phyloP scores from a whole-genome alignment of 148 eudicot genomes.

The Euryodendron excelsum region DNA sequence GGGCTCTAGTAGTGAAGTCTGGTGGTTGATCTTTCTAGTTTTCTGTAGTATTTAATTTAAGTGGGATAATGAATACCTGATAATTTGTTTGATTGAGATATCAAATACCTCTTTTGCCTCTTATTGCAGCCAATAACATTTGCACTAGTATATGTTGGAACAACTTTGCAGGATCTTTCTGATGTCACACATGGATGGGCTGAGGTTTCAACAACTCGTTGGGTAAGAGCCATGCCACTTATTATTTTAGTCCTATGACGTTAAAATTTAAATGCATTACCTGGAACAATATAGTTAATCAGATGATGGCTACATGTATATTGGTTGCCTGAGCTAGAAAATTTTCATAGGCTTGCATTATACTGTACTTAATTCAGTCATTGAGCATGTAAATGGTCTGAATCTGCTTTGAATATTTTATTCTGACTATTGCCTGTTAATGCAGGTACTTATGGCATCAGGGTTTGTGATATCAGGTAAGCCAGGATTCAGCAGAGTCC shows the following conservation, averaged over 20 bases:
- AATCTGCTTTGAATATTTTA: not conserved
- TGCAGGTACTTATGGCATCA: slow-evolving; percentile 61
- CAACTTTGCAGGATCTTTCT: slow-evolving; percentile 89
- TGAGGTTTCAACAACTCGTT: slow-evolving; percentile 66
- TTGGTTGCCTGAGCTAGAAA: not conserved
- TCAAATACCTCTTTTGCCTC: slow-evolving; percentile 12
- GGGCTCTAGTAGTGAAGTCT: not conserved
- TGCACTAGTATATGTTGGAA: slow-evolving; percentile 84
- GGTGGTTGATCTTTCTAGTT: not conserved
- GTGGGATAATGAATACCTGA: not conserved
- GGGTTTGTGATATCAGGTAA: slow-evolving; percentile 77
- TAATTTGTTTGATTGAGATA: slow-evolving; percentile 1
- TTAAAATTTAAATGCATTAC: not conserved
- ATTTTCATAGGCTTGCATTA: not conserved
- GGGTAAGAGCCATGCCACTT: slow-evolving; percentile 52
- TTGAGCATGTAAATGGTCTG: not conserved
- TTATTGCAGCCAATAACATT: slow-evolving; percentile 82
- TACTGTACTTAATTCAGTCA: not conserved
- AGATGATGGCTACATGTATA: not conserved
- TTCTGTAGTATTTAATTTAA: not conserved
- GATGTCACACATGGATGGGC: slow-evolving; percentile 94
- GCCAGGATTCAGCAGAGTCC: not conserved
- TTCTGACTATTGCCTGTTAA: slow-evolving; percentile 14
- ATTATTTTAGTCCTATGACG: not conserved
- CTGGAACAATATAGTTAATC: not conserved